Percentiles rank a stretch among this genome's conserved stretches.
Evolutionary conservation across 306 rosid species (phyloP).

Genomic region (Crataegus laevigata): DNA sequence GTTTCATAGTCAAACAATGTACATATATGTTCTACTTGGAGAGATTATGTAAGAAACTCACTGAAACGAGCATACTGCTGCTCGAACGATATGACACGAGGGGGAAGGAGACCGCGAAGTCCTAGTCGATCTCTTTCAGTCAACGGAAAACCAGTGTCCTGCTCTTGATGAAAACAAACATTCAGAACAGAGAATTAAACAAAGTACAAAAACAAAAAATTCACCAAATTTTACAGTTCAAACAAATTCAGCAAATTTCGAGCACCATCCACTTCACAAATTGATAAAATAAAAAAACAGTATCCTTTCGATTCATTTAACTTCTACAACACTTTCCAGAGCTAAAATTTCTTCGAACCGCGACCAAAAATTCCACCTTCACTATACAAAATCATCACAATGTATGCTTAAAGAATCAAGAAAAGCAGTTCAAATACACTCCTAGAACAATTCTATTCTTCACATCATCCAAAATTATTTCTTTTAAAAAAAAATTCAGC

Average conservation of each 20-base stretch:
- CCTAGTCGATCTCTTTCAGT: constrained; percentile 96
- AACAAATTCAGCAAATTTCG: neutral
- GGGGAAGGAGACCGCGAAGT: constrained; percentile 97
- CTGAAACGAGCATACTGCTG: constrained; percentile 94
- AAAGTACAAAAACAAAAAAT: no score
- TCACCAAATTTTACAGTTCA: neutral
- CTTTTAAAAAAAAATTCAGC: neutral
- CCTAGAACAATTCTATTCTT: no score
- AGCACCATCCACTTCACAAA: neutral
- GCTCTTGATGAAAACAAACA: constrained; percentile 23
- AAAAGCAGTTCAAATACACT: neutral
- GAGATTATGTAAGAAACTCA: constrained; percentile 25
- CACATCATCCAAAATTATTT: no score
- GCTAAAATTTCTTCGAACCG: neutral
- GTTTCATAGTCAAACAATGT: neutral
- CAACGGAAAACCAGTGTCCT: constrained; percentile 96
- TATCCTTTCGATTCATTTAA: neutral
- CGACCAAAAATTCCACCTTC: neutral
- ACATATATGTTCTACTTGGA: neutral
- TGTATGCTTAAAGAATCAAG: neutral
- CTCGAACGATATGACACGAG: constrained; percentile 93
- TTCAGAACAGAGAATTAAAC: constrained; percentile 6
- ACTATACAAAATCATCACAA: neutral
- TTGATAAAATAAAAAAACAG: neutral
- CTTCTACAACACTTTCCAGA: neutral